Evolutionary conservation across 257 asterid species (phyloP), one percentile per base, ranked within the genome.

Genomic region (Jacaranda copaia): DNA sequence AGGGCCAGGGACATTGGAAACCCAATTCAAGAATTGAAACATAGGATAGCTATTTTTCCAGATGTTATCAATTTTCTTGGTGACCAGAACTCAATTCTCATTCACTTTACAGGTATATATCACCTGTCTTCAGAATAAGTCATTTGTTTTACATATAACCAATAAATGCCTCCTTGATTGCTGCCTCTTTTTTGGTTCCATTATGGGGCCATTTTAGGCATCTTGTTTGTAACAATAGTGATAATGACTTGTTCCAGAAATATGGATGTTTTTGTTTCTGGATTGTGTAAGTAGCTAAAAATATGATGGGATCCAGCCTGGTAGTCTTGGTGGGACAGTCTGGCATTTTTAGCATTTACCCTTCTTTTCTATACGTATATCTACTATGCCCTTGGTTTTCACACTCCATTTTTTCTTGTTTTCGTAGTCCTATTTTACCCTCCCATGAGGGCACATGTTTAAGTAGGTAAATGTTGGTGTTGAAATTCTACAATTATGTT

Each of bases 251-350:
- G n/a, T 25, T 2, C 32, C 32, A 25, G 32, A 2, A 25, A 25
- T 25, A 25, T 25, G 32, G 32, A 2, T 25, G 32, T 25, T 25
- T 2, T 25, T 25, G 32, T 5, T 53, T 57, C 32, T 57, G 25
- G 10, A 18, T 19, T 57, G 39, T 56, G n/a, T 16, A n/a, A 19
- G 39, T 57, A 57, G 63, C 39, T 1, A 8, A 19, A 57, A 20
- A 3, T 57, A 25, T 8, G 39, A 57, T 57, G 36, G 16, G 1
- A 4, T 60, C 66, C 66, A 58, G 39, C n/a, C 40, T 20, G 40
- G 39, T 20, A 55, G 36, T 5, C 8, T 19, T 80, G 90, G 92
- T 87, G 87, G 84, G 92, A 87, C 93, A 89, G 92, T 25, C 93
- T 90, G 93, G 88, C 89, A 70, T 6, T 18, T 71, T 65, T 39